Conservation (phyloP, 2,329 filamentous ascomycete genomes). For the Myriosclerotinia duriaeana region DNA sequence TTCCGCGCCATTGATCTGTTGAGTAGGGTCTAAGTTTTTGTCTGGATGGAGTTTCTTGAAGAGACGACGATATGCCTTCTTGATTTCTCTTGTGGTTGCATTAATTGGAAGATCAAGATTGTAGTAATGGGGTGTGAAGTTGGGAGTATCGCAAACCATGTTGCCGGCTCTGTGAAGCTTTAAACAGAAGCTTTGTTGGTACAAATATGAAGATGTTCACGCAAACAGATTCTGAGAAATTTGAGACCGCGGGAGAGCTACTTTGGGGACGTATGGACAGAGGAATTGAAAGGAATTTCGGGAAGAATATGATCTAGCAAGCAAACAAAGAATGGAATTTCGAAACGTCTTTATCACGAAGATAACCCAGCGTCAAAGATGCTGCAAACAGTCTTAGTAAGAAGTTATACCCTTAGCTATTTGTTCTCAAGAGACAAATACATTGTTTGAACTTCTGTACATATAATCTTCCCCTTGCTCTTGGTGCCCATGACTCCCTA, state of each 20-base stretch:
- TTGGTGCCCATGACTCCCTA: background rate
- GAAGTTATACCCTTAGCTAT: background rate
- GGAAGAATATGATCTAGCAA: background rate
- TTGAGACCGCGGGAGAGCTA: background rate
- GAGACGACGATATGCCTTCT: conserved; percentile 1
- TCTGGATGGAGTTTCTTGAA: background rate
- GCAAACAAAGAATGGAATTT: background rate
- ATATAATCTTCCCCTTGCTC: background rate
- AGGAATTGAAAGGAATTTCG: background rate
- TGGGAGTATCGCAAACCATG: background rate
- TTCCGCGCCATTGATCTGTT: background rate
- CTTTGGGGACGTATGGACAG: background rate
- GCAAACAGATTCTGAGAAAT: background rate
- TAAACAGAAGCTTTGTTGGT: background rate
- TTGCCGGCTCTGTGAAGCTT: background rate
- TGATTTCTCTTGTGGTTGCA: background rate
- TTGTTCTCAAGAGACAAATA: background rate
- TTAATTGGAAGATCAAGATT: conserved; percentile 14
- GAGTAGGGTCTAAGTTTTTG: background rate
- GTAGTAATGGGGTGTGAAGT: conserved; percentile 13
- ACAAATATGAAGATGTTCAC: background rate
- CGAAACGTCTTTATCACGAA: background rate
- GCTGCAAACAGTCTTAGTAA: background rate
- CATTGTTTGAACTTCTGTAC: background rate
- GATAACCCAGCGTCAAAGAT: background rate